A percentile compares a stretch with the other conserved stretches of the same genome.
Conservation (phyloP, 78 protist species). For the Dictyostelium firmibasis region DNA sequence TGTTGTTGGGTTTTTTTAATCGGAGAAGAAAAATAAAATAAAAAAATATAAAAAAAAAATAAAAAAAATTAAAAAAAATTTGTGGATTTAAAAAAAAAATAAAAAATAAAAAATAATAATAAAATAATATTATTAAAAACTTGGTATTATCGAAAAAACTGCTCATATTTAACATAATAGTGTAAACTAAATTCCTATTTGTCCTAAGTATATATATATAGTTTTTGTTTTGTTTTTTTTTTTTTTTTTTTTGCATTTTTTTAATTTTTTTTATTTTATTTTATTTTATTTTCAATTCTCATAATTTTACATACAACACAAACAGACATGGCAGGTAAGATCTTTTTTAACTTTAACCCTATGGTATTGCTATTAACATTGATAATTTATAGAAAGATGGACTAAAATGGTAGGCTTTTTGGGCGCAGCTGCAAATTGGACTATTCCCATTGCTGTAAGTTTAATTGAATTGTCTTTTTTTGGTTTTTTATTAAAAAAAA, state of each 20-base stretch:
- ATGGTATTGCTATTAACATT: background rate
- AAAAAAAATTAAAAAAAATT: no score
- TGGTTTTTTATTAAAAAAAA: no score
- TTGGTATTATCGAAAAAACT: no score
- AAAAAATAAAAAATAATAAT: no score
- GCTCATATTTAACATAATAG: no score
- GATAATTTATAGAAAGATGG: conserved; percentile 29
- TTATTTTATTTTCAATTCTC: background rate
- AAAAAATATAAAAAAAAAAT: no score
- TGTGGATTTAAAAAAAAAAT: no score
- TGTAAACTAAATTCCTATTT: no score
- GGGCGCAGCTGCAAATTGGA: conserved; percentile 82
- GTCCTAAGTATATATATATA: no score
- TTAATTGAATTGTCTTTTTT: background rate
- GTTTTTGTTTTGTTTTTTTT: background rate
- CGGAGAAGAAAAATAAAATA: background rate
- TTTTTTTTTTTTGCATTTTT: background rate
- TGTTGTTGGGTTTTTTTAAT: no score
- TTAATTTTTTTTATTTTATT: background rate
- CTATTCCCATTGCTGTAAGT: conserved; percentile 76
- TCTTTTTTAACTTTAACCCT: background rate
- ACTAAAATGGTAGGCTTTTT: conserved; percentile 49
- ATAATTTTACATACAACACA: background rate
- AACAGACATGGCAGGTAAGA: conserved; percentile 11
- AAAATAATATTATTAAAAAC: no score